A percentile compares a stretch with the other conserved stretches of the same genome.
Evolutionary conservation across 768 basidiomycete species (phyloP).

Genomic region (Lactarius psammicola): DNA sequence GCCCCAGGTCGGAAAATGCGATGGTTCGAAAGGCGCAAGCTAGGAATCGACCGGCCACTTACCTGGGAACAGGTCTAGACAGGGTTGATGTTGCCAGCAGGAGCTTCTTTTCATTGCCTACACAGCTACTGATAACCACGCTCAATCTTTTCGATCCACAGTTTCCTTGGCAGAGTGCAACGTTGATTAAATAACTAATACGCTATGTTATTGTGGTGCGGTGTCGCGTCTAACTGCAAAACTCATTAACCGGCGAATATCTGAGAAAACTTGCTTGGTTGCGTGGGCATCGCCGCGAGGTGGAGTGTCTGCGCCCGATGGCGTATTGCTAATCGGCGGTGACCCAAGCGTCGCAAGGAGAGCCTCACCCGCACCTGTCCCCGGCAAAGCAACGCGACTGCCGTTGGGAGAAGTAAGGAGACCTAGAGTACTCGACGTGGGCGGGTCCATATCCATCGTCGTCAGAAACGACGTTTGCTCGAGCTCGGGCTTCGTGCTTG

Average conservation of each 20-base stretch:
- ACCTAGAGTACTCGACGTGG: conserved; percentile 45
- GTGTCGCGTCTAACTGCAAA: conserved; percentile 83
- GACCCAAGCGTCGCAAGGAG: conserved; percentile 58
- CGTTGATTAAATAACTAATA: not conserved
- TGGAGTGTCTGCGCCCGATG: conserved; percentile 54
- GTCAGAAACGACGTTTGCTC: conserved; percentile 91
- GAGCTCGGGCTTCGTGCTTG: conserved; percentile 88
- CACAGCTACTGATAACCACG: not conserved
- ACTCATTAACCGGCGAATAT: conserved; percentile 83
- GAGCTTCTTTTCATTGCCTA: not conserved
- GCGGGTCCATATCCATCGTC: conserved; percentile 93
- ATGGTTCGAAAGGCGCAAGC: conserved; percentile 29
- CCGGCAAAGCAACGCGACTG: conserved; percentile 55
- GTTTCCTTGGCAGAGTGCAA: not conserved
- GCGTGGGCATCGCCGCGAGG: conserved; percentile 43
- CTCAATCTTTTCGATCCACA: not conserved
- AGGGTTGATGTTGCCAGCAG: not conserved
- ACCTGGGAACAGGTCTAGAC: conserved; percentile 25
- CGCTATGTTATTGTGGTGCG: conserved; percentile 19
- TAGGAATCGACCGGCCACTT: conserved; percentile 27
- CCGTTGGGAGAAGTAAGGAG: conserved; percentile 64
- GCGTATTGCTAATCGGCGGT: conserved; percentile 61
- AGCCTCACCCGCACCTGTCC: conserved; percentile 46
- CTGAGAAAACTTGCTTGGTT: conserved; percentile 79
- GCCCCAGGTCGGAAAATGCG: conserved; percentile 24